Conservation (phyloP, 1,284 basidiomycete species). For the Mycena sp. region DNA sequence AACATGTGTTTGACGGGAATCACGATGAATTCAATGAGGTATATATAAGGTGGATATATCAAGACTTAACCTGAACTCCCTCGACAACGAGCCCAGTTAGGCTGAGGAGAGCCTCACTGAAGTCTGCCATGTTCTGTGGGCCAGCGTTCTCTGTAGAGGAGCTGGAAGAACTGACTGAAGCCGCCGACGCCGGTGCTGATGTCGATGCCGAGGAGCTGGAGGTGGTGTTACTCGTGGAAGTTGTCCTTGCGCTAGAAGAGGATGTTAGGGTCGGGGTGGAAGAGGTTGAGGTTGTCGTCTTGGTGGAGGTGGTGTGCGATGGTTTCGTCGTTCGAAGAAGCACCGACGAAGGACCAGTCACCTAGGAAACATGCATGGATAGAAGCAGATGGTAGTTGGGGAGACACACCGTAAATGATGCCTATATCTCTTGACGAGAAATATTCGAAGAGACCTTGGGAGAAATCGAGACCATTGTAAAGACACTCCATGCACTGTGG, state of each 20-base stretch:
- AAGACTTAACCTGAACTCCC: neutral
- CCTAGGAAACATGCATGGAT: too few species aligned
- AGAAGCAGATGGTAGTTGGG: conserved; percentile 11
- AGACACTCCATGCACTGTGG: conserved; percentile 76
- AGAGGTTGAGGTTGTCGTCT: neutral
- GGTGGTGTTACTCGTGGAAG: too few species aligned
- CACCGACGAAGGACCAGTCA: too few species aligned
- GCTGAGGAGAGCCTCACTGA: conserved; percentile 10
- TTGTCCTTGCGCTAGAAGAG: too few species aligned
- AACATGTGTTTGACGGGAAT: neutral
- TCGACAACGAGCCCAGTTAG: conserved; percentile 10
- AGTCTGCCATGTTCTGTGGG: conserved; percentile 13
- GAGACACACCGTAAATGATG: conserved; percentile 47
- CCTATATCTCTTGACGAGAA: conserved; percentile 60
- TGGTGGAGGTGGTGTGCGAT: conserved; percentile 12
- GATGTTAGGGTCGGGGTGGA: too few species aligned
- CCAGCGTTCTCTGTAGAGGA: neutral
- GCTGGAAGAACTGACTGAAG: neutral
- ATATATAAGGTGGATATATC: neutral
- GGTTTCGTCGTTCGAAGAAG: too few species aligned
- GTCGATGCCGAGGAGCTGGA: neutral
- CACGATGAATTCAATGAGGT: neutral
- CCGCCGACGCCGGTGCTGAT: neutral
- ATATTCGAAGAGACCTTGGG: conserved; percentile 73
- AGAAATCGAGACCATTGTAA: conserved; percentile 81